phyloP scores from a whole-genome alignment of 768 basidiomycete genomes.

The Coprinopsis strossmayeri region DNA sequence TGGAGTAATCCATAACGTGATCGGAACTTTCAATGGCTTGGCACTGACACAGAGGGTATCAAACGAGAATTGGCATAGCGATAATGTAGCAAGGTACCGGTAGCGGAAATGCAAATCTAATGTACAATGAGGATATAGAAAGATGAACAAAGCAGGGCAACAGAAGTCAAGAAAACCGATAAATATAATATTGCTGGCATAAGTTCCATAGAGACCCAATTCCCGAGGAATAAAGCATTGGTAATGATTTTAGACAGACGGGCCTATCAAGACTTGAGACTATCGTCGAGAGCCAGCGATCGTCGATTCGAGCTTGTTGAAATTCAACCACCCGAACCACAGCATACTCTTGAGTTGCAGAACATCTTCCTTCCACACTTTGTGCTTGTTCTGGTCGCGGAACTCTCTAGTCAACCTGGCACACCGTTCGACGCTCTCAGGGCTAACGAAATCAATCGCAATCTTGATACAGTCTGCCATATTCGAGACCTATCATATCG shows the following conservation, averaged over 20 bases:
- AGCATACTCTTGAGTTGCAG: slow-evolving; percentile 88
- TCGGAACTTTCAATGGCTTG: neutral
- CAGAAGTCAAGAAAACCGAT: too few relatives aligned
- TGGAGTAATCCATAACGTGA: neutral
- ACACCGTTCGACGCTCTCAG: slow-evolving; percentile 86
- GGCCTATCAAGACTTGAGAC: too few relatives aligned
- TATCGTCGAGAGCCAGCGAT: neutral
- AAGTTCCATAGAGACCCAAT: too few relatives aligned
- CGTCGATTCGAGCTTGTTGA: slow-evolving; percentile 31
- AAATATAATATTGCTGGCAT: too few relatives aligned
- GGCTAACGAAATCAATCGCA: slow-evolving; percentile 90
- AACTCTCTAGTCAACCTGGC: slow-evolving; percentile 85
- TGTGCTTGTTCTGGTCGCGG: slow-evolving; percentile 79
- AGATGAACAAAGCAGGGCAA: neutral
- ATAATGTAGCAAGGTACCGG: too few relatives aligned
- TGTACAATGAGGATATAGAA: neutral
- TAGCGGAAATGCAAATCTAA: too few relatives aligned
- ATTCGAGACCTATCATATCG: slow-evolving; percentile 88
- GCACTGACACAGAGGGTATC: slow-evolving; percentile 1
- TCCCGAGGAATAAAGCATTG: too few relatives aligned
- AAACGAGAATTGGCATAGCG: too few relatives aligned
- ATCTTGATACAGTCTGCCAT: slow-evolving; percentile 95
- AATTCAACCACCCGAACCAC: slow-evolving; percentile 89
- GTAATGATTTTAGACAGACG: too few relatives aligned
- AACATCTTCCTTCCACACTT: slow-evolving; percentile 93